Evolutionary conservation across 2,329 filamentous ascomycete genomes (phyloP).

Genomic region (Colletotrichum graminicola): DNA sequence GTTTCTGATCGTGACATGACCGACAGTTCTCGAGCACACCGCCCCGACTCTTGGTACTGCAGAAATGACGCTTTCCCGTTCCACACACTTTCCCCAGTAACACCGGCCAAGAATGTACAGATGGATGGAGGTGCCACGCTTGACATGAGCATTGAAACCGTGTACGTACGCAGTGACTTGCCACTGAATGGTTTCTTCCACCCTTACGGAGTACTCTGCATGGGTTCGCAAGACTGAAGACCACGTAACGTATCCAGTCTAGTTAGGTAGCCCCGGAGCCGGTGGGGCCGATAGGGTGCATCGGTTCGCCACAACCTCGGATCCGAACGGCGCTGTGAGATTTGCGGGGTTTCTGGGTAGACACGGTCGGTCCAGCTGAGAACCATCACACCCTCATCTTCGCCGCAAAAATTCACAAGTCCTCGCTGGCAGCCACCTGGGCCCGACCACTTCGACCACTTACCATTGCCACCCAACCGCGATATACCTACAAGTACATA

Average conservation of each 20-base stretch:
- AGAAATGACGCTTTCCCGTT: neutral
- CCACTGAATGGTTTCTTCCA: neutral
- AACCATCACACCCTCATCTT: slow-evolving; percentile 1
- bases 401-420: slow-evolving; percentile 1
- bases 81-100: no score
- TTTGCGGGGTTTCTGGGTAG: neutral
- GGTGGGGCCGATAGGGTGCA: neutral
- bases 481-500: neutral
- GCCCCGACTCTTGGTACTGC: neutral
- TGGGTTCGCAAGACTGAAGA: neutral
- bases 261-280: no score
- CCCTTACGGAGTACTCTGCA: neutral
- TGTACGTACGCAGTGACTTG: neutral
- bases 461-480: neutral
- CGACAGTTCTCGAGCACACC: neutral
- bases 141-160: neutral
- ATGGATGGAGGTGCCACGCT: neutral
- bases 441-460: neutral
- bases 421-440: neutral
- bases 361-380: neutral
- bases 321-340: slow-evolving; percentile 14
- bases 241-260: neutral
- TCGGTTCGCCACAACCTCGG: slow-evolving; percentile 16
- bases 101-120: neutral
- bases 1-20: slow-evolving; percentile 1